Base-by-base conservation (phyloP, 2,329 filamentous ascomycete species). In the Colletotrichum chrysophilum region DNA sequence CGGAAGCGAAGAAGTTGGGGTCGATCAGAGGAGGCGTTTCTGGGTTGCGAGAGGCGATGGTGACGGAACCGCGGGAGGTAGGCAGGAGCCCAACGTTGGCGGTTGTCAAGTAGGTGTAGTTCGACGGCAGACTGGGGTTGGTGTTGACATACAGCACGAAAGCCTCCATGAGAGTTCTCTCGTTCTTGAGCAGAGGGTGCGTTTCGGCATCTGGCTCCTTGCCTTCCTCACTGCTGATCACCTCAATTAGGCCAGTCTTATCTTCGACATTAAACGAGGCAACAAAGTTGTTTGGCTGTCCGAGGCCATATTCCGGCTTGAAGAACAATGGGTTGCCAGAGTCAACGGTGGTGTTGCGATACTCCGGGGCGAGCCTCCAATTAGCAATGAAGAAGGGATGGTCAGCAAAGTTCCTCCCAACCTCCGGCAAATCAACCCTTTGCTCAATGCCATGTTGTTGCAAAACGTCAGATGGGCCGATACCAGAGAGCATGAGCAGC, bases 401-500 rank as follows among this genome's bases (percentile, higher is more conserved):
- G 77, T 89, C 88, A 78, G 87, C 84, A 3, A 89, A 82, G 70
- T 89, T 89, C 79, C 87, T 87, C 5, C 88, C 88, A 1, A 90
- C 88, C 1, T 87, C 88, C 1, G 87, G 87, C 0, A 85, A 81
- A n/a, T 89, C 83, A 1, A 89, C 81, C 5, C 84, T 77, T 34
- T 84, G 85, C 3, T 81, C 61, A 61, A 90, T 89, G 18, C 81
- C 82, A 60, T 87, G 80, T 70, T 86, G 80, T 14, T 85, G 80
- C 4, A 76, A 80, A 65, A 89, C 88, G 0, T 82, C 80, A 55
- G 82, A 83, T 7, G 86, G 84, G 1, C 89, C 89, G 38, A 91
- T 88, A 0, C 89, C 89, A 10, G 89, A 90, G n/a, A 88, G 87
- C 78, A 89, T 86, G 5, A 91, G 84, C 43, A 91, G 86, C 21